phyloP scores from a whole-genome alignment of 148 eudicot genomes.

The Fallopia convolvulus region DNA sequence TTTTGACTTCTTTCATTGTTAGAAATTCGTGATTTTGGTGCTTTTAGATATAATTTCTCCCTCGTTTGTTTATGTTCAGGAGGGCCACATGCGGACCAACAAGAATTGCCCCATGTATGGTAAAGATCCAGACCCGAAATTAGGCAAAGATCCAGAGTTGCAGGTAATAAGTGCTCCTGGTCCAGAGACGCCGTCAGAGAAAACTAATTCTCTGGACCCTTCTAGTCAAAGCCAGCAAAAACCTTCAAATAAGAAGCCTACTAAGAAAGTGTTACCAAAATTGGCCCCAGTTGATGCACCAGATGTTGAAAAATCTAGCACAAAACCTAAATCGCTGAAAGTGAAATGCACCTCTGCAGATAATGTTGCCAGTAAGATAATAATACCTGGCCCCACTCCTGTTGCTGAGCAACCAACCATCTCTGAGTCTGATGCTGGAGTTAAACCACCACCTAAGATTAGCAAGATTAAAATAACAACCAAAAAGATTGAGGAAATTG shows the following conservation, averaged over 20 bases:
- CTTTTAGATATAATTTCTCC: conserved; percentile 2
- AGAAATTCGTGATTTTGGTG: background rate
- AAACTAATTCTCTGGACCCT: conserved; percentile 37
- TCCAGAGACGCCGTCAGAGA: conserved; percentile 43
- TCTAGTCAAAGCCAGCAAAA: conserved; percentile 23
- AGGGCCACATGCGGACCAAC: conserved; percentile 96
- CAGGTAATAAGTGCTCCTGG: conserved; percentile 46
- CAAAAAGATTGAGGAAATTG: conserved; percentile 64
- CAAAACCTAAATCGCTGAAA: conserved; percentile 67
- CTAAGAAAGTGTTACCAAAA: conserved; percentile 18
- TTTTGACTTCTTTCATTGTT: background rate
- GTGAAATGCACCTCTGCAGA: conserved; percentile 68
- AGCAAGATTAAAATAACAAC: conserved; percentile 65
- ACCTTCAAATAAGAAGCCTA: conserved; percentile 21
- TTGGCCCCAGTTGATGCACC: conserved; percentile 34
- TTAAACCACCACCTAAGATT: conserved; percentile 46
- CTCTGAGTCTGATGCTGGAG: conserved; percentile 58
- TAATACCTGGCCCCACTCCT: conserved; percentile 36
- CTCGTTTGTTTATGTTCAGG: conserved; percentile 32
- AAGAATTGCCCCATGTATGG: conserved; percentile 87
- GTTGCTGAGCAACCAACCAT: conserved; percentile 45
- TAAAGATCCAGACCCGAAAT: conserved; percentile 67
- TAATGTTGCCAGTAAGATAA: conserved; percentile 45
- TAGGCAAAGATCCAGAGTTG: conserved; percentile 63
- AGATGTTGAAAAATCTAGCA: conserved; percentile 55